Conservation (phyloP, 768 basidiomycete genomes). For the Mycena alexandri region DNA sequence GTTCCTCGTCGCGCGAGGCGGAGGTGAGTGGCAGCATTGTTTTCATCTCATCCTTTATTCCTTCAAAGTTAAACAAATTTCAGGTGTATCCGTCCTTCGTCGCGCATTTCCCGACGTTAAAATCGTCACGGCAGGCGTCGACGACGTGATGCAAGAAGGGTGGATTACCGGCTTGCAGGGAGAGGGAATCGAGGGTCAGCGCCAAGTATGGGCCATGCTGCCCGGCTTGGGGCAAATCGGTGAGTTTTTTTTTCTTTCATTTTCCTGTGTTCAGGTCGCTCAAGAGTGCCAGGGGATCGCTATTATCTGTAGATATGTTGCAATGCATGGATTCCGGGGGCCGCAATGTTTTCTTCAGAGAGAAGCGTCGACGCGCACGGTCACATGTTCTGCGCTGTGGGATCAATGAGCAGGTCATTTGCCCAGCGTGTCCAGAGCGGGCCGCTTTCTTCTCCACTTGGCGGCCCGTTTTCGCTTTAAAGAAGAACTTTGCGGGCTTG, state of each 20-base stretch:
- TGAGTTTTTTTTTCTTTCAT: conserved; percentile 48
- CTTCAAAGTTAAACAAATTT: background rate
- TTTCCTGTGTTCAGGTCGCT: conserved; percentile 21
- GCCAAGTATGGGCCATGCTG: conserved; percentile 85
- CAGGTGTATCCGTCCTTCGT: conserved; percentile 72
- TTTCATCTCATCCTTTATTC: background rate
- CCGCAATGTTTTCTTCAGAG: background rate
- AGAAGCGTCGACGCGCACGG: background rate
- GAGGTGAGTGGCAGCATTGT: conserved; percentile 56
- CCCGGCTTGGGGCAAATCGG: conserved; percentile 94
- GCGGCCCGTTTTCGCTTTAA: background rate
- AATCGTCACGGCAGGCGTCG: conserved; percentile 88
- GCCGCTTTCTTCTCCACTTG: conserved; percentile 2
- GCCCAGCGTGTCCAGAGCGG: background rate
- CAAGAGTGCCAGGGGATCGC: conserved; percentile 51
- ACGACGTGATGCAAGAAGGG: conserved; percentile 80
- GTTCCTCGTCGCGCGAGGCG: conserved; percentile 87
- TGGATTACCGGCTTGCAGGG: conserved; percentile 73
- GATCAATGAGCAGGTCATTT: too few relatives aligned
- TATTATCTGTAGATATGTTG: conserved; percentile 50
- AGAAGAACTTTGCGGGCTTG: background rate
- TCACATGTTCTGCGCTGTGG: conserved; percentile 14
- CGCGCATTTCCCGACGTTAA: conserved; percentile 88
- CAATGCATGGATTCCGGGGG: background rate
- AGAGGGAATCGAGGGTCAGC: conserved; percentile 58